Evolutionary conservation across 163 green algal genomes (phyloP).

Genomic region (Scenedesmus sp.): DNA sequence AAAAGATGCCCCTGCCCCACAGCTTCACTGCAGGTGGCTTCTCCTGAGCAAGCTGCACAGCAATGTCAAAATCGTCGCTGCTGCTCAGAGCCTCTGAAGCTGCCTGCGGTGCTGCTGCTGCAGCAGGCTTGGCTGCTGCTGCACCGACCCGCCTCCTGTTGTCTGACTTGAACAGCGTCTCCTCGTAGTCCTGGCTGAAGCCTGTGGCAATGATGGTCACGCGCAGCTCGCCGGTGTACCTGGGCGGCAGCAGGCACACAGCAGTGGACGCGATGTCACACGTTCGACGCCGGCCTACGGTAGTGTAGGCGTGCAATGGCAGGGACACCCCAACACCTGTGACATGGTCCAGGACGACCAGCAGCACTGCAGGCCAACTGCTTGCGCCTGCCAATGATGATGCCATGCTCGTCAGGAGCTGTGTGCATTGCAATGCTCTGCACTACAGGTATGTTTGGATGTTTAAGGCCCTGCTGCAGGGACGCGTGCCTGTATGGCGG

Average conservation of each 20-base stretch:
- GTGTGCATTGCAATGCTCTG: too few species aligned
- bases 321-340: too few species aligned
- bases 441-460: too few species aligned
- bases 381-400: too few species aligned
- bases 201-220: constrained; percentile 97
- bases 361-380: too few species aligned
- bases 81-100: neutral
- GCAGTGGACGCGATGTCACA: too few species aligned
- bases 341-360: too few species aligned
- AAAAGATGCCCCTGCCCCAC: constrained; percentile 45
- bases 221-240: constrained; percentile 85
- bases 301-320: too few species aligned
- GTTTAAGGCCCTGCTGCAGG: too few species aligned
- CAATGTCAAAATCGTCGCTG: neutral
- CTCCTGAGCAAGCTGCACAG: neutral
- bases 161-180: constrained; percentile 71
- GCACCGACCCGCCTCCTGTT: constrained; percentile 9
- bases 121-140: neutral
- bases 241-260: constrained; percentile 17
- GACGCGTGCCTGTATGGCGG: too few species aligned
- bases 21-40: constrained; percentile 13
- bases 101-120: neutral
- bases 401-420: too few species aligned
- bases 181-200: constrained; percentile 83
- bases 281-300: too few species aligned